phyloP scores from a whole-genome alignment of 2,329 filamentous ascomycete species.

The Raffaelea albimanens region DNA sequence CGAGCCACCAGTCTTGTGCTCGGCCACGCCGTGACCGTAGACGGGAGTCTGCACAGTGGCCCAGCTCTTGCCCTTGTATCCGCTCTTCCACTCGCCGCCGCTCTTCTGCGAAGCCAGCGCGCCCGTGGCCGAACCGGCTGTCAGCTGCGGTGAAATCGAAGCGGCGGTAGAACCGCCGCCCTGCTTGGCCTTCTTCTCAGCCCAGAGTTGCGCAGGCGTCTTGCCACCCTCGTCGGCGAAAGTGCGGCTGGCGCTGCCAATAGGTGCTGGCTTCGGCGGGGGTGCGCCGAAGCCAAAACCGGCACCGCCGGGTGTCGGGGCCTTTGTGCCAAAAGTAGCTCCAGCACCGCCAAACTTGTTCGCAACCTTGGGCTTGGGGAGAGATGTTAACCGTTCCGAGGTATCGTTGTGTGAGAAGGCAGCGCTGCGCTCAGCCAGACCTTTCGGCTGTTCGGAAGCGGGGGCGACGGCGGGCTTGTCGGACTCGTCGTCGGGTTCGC shows the following conservation, averaged over 20 bases:
- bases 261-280: constrained; percentile 48
- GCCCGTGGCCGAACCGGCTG: constrained; percentile 20
- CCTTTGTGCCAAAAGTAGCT: constrained; percentile 74
- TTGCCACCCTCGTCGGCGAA: constrained; percentile 94
- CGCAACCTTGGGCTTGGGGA: constrained; percentile 91
- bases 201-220: constrained; percentile 94
- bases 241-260: constrained; percentile 78
- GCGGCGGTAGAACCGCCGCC: constrained; percentile 31
- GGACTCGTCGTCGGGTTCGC: constrained; percentile 6
- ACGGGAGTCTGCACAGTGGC: constrained; percentile 67
- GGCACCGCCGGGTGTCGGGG: constrained; percentile 64
- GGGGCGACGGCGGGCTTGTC: neutral
- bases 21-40: constrained; percentile 53
- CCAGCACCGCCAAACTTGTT: constrained; percentile 72
- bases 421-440: constrained; percentile 65
- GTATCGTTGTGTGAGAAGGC: constrained; percentile 50
- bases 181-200: constrained; percentile 88
- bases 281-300: constrained; percentile 51
- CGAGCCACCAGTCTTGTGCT: constrained; percentile 55
- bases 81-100: constrained; percentile 81
- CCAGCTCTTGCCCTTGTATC: constrained; percentile 86
- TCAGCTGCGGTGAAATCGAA: constrained; percentile 19
- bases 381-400: constrained; percentile 70
- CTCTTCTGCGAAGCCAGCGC: constrained; percentile 54
- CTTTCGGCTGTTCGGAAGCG: constrained; percentile 28